Evolutionary conservation across 208 protist species (phyloP), one percentile per base, ranked within the genome.

Genomic region (Crithidia expoeki): DNA sequence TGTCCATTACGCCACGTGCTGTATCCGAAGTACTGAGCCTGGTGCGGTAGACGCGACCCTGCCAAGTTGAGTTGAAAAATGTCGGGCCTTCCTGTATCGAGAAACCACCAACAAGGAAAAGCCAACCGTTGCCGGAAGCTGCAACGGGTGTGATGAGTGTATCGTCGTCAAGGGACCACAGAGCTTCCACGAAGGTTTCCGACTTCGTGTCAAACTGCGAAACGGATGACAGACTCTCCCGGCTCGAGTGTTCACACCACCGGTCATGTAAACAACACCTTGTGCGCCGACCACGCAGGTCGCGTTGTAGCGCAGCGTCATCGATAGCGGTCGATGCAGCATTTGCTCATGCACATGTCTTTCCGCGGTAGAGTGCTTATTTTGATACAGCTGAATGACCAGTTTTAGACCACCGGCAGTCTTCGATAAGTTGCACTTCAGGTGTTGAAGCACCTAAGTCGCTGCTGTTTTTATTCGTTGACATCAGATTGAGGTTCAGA

Each of bases 181-280:
- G 80, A 4, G 67, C 72, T 14, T 89, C 80, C 40, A 84, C 63
- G 30, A 89, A 86, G 52, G 70, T 57, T 1, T 62, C 69, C 9
- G 71, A 74, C 6, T 50, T 30, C 19, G 80, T 71, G 57, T 89
- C 74, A 64, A 75, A 89, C 64, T 78, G 70, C 12, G 76, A 74
- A 4, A 82, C 80, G 36, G 76, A 74, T 0, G 66, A 34, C 32
- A 82, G 51, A 21, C 51, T 21, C 6, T 58, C 52, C 65, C 60
- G 4, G 30, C 63, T n/a, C 28, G 34, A 12, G 65, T 40, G 21
- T 62, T 16, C 16, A 69, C 40, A 32, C 76, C 76, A 32, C 76
- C 76, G 0, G 77, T 51, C 30, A 81, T 68, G 72, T 76, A 79
- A 7, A 83, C 51, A 19, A 59, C 23, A 19, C 63, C 68, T 19